Evolutionary conservation across 805 yeast species (phyloP).

Genomic region (Wickerhamomyces alni): DNA sequence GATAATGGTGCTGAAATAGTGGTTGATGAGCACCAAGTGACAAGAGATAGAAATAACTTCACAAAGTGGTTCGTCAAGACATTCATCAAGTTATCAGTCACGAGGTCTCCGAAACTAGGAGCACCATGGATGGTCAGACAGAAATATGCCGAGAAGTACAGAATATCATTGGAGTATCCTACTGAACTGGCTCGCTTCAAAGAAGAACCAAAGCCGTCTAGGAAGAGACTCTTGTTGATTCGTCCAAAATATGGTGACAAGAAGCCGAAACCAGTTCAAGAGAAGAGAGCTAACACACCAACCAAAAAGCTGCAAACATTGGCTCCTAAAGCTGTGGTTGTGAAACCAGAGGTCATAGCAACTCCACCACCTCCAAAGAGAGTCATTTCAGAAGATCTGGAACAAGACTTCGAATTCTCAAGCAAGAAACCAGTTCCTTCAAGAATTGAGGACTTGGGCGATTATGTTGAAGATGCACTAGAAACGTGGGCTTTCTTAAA

Average conservation of each 20-base stretch:
- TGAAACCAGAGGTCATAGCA: constrained; percentile 4
- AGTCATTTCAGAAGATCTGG: constrained; percentile 17
- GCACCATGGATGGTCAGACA: constrained; percentile 94
- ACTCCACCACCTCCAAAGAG: constrained; percentile 14
- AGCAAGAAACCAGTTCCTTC: constrained; percentile 18
- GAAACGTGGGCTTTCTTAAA: constrained; percentile 76
- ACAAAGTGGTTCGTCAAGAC: constrained; percentile 90
- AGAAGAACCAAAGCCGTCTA: constrained; percentile 10
- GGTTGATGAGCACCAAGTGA: constrained; percentile 65
- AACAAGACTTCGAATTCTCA: constrained; percentile 12
- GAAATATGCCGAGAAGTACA: constrained; percentile 62
- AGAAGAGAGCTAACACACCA: neutral
- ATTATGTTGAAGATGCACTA: constrained; percentile 35
- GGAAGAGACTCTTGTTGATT: constrained; percentile 1
- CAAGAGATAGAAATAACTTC: constrained; percentile 79
- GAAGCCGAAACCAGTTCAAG: neutral
- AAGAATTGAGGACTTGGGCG: constrained; percentile 10
- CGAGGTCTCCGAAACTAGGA: constrained; percentile 73
- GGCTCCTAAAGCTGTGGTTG: constrained; percentile 1
- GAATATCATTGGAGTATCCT: constrained; percentile 59
- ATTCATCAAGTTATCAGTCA: constrained; percentile 64
- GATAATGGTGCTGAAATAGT: constrained; percentile 52
- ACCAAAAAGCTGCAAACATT: neutral
- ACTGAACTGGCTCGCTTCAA: constrained; percentile 36
- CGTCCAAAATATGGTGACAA: constrained; percentile 13